These are phyloP conservation scores for Rhodotorula sp. DNA, from an alignment of 1,284 basidiomycete genomes.

Conservation along the genomic window DNA sequence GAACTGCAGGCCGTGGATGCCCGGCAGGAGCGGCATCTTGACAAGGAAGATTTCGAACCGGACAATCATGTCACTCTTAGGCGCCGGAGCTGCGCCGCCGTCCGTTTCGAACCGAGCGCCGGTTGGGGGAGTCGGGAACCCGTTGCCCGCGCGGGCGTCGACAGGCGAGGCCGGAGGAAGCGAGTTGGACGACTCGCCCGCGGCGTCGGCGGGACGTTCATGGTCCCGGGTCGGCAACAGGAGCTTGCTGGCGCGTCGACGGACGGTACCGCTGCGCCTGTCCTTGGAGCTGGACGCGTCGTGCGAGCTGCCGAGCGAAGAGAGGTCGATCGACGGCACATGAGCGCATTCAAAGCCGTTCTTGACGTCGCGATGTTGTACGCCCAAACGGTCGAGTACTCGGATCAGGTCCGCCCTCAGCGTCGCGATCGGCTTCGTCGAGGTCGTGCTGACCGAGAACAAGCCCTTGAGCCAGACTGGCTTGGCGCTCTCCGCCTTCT, in stretches of 20 bases:
- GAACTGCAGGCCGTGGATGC: conserved; percentile 91
- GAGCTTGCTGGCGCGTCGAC: conserved; percentile 70
- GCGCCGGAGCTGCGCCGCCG: conserved; percentile 54
- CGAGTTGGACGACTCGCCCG: conserved; percentile 33
- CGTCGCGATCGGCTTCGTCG: conserved; percentile 76
- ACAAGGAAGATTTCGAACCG: conserved; percentile 92
- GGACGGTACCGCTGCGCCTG: conserved; percentile 53
- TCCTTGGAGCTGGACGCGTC: not conserved
- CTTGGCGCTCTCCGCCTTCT: conserved; percentile 25
- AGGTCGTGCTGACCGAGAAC: conserved; percentile 79
- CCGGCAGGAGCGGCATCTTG: conserved; percentile 87
- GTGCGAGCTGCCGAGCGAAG: conserved; percentile 58
- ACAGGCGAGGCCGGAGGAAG: conserved; percentile 10
- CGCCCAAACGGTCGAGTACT: conserved; percentile 88
- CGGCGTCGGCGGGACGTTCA: not conserved
- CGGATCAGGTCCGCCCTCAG: conserved; percentile 81
- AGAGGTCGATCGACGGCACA: conserved; percentile 83
- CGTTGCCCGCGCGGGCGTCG: conserved; percentile 2
- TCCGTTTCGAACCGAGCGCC: conserved; percentile 8
- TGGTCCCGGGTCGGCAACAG: conserved; percentile 56
- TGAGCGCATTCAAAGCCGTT: conserved; percentile 95
- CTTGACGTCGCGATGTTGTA: conserved; percentile 86
- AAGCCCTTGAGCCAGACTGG: conserved; percentile 49
- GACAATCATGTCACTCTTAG: conserved; percentile 72
- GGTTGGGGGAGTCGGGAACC: conserved; percentile 4